Conservation (phyloP, 768 basidiomycete genomes). For the Leccinellum albellum region DNA sequence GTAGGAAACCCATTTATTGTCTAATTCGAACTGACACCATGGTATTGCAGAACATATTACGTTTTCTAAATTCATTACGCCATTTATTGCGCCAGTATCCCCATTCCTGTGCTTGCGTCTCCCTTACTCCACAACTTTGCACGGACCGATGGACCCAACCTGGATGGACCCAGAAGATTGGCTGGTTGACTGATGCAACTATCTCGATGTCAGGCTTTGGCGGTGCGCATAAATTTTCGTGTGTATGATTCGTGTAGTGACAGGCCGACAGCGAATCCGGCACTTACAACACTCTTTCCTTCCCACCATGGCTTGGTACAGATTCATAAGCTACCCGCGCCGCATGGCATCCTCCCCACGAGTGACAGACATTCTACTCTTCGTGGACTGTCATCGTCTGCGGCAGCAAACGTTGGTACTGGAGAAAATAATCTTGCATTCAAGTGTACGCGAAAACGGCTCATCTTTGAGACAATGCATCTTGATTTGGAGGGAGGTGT, state of each 20-base stretch:
- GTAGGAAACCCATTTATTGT: constrained; percentile 36
- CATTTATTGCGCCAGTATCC: constrained; percentile 53
- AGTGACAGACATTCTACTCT: constrained; percentile 82
- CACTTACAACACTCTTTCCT: constrained; percentile 69
- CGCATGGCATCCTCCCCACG: constrained; percentile 68
- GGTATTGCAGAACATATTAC: constrained; percentile 54
- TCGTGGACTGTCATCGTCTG: constrained; percentile 67
- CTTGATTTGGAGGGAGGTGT: constrained; percentile 85
- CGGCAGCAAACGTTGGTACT: constrained; percentile 51
- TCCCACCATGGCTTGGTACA: constrained; percentile 83
- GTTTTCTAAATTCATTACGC: constrained; percentile 70
- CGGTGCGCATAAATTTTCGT: constrained; percentile 44
- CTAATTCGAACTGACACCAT: constrained; percentile 1
- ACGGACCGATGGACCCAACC: constrained; percentile 54
- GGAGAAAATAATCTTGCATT: constrained; percentile 97
- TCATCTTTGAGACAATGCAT: constrained; percentile 90
- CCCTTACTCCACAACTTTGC: constrained; percentile 62
- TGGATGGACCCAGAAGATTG: constrained; percentile 75
- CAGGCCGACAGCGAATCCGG: constrained; percentile 61
- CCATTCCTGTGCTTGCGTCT: constrained; percentile 63
- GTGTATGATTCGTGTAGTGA: constrained; percentile 7
- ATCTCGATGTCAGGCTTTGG: constrained; percentile 76
- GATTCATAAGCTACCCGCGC: constrained; percentile 71
- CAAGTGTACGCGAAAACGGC: constrained; percentile 81
- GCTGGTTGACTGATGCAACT: constrained; percentile 75